A percentile compares a stretch with the other conserved stretches of the same genome.
Conservation (phyloP, 257 asterid genomes). For the Verbena officinalis region DNA sequence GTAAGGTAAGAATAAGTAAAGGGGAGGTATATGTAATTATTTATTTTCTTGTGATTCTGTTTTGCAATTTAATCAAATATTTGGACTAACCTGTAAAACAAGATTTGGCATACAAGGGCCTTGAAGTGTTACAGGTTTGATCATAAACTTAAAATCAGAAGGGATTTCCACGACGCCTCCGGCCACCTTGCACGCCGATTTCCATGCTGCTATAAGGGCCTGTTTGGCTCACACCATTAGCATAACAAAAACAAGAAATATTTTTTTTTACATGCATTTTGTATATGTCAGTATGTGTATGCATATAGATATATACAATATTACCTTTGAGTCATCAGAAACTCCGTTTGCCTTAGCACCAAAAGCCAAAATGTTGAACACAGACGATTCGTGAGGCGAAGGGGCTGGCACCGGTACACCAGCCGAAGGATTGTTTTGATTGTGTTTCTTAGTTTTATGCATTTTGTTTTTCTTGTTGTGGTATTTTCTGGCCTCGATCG, state of each 20-base stretch:
- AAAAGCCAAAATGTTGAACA: conserved; percentile 54
- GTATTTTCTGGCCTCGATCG: conserved; percentile 48
- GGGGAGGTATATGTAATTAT: too few species aligned
- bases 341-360: conserved; percentile 78
- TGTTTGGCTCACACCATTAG: conserved; percentile 24
- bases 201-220: conserved; percentile 82
- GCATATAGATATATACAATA: too few species aligned
- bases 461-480: conserved; percentile 40
- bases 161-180: conserved; percentile 65
- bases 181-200: conserved; percentile 56
- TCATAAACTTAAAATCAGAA: conserved; percentile 48
- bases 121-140: conserved; percentile 69
- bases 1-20: too few species aligned
- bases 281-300: too few species aligned
- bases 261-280: too few species aligned
- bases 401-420: conserved; percentile 26
- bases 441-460: conserved; percentile 40
- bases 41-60: too few species aligned
- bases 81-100: conserved; percentile 52
- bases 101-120: conserved; percentile 83
- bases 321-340: conserved; percentile 78
- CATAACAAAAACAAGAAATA: neutral
- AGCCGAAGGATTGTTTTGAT: conserved; percentile 22
- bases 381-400: conserved; percentile 10
- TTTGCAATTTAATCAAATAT: neutral